Evolutionary conservation across 1,284 basidiomycete genomes (phyloP).

Genomic region (Porogramme epimiltina): DNA sequence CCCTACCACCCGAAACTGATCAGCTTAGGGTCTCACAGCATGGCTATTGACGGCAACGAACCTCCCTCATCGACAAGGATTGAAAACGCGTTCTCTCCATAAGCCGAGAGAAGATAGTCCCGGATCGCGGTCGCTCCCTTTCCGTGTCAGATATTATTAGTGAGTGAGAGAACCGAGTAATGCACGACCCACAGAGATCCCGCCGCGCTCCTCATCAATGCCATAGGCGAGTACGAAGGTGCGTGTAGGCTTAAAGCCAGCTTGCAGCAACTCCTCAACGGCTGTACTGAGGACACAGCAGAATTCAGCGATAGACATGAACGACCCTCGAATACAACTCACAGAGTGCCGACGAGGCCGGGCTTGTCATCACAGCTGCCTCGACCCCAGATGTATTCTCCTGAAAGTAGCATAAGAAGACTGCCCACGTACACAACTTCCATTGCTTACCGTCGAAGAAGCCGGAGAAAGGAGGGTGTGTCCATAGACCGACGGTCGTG

Average conservation of each 20-base stretch:
- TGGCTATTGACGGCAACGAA: slow-evolving; percentile 17
- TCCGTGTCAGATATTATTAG: too few species aligned
- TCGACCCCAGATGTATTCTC: slow-evolving; percentile 63
- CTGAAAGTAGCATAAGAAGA: slow-evolving; percentile 24
- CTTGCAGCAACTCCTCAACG: slow-evolving; percentile 55
- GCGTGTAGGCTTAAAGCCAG: slow-evolving; percentile 51
- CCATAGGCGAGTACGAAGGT: slow-evolving; percentile 66
- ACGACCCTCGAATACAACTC: slow-evolving; percentile 27
- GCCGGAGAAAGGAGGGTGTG: slow-evolving; percentile 37
- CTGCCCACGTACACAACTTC: not conserved
- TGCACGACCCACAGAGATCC: slow-evolving; percentile 44
- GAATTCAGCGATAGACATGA: too few species aligned
- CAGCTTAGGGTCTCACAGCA: not conserved
- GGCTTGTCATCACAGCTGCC: slow-evolving; percentile 67
- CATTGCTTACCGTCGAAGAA: slow-evolving; percentile 33
- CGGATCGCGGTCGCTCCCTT: slow-evolving; percentile 57
- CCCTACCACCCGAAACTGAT: slow-evolving; percentile 32
- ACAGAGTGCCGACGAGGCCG: slow-evolving; percentile 59
- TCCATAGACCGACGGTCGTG: slow-evolving; percentile 52
- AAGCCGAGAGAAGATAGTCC: slow-evolving; percentile 48
- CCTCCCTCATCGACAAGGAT: slow-evolving; percentile 58
- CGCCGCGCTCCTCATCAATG: slow-evolving; percentile 69
- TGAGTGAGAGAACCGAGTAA: too few species aligned
- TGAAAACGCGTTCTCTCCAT: slow-evolving; percentile 55
- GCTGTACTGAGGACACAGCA: slow-evolving; percentile 42